Conservation (phyloP, 768 basidiomycete genomes). For the Chiua virens region DNA sequence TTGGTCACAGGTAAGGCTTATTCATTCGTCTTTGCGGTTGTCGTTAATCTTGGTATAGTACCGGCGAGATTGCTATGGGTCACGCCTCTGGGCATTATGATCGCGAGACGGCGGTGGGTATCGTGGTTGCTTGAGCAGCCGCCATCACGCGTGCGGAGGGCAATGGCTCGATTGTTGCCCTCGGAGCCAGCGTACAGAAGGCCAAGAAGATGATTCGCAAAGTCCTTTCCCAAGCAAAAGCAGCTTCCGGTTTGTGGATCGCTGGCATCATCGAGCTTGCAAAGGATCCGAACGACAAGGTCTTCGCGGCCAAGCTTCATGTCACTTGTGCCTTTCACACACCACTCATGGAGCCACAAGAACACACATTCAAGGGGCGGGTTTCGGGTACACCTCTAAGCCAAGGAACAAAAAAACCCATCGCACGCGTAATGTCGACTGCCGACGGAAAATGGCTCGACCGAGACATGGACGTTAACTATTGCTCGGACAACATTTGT, state of each 20-base stretch:
- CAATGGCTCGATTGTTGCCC: constrained; percentile 37
- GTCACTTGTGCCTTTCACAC: constrained; percentile 36
- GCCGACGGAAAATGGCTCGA: constrained; percentile 34
- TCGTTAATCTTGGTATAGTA: constrained; percentile 13
- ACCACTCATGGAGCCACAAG: constrained; percentile 35
- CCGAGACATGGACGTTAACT: constrained; percentile 24
- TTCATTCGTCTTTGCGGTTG: neutral
- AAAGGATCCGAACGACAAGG: constrained; percentile 25
- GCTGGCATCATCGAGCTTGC: constrained; percentile 28
- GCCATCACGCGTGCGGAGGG: constrained; percentile 35
- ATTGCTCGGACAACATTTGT: constrained; percentile 39
- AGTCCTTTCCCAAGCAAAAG: constrained; percentile 28
- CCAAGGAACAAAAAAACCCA: constrained; percentile 19
- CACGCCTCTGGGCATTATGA: constrained; percentile 38
- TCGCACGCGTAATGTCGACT: constrained; percentile 36
- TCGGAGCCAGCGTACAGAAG: constrained; percentile 33
- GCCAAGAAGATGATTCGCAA: constrained; percentile 35
- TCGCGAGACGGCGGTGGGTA: constrained; percentile 33
- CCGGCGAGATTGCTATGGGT: constrained; percentile 38
- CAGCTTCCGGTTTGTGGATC: constrained; percentile 31
- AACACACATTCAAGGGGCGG: constrained; percentile 29
- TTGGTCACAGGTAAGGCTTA: constrained; percentile 33
- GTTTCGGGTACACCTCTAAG: constrained; percentile 16
- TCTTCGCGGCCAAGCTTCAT: constrained; percentile 31
- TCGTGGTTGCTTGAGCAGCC: constrained; percentile 35